Evolutionary conservation across 1,284 basidiomycete genomes (phyloP), one percentile per base, ranked within the genome.

Genomic region (Malassezia equina): DNA sequence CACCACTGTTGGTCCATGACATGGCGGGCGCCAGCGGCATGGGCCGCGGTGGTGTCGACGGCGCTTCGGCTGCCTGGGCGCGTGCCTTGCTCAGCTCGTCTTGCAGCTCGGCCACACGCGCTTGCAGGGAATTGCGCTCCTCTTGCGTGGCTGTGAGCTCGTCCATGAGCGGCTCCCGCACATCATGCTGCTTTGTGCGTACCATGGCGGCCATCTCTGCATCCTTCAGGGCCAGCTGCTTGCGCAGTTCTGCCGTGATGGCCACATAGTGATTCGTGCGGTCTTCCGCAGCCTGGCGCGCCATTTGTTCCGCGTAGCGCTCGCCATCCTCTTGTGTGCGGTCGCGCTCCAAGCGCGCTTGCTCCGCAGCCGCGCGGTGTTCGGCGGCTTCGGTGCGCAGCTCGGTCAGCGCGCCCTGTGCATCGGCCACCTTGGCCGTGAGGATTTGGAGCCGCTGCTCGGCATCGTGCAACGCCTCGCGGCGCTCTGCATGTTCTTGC

Each of bases 321-420:
- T 64, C 64, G 24, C 24, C 28, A 13, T 64, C 60, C 34, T 58
- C 51, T 46, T 55, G 57, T 47, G 52, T 36, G 31, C 51, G 58
- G 36, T 60, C 52, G 46, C 41, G 15, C 52, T 50, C 23, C 33
- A 59, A 29, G 58, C 56, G 28, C 55, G 59, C 17, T 52, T 36
- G 42, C 21, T 65, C 61, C 23, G 58, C 51, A 3, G 39, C 58
- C 19, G 62, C 54, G 19, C 62, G 64, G 8, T 59, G 54, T 41
- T 50, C 58, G 40, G 62, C 61, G 25, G 61, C 52, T 43, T 65
- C 64, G 13, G 40, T 45, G 3, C 59, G 55, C 24, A 62, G 48
- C 47, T 61, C 54, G 17, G 51, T 51, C 15, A 64, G 47, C 0
- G 55, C 43, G 8, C 24, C 21, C 27, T 49, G 47, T 12, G 47